Conservation (phyloP, 2,329 filamentous ascomycete species). For the Fusarium equiseti region DNA sequence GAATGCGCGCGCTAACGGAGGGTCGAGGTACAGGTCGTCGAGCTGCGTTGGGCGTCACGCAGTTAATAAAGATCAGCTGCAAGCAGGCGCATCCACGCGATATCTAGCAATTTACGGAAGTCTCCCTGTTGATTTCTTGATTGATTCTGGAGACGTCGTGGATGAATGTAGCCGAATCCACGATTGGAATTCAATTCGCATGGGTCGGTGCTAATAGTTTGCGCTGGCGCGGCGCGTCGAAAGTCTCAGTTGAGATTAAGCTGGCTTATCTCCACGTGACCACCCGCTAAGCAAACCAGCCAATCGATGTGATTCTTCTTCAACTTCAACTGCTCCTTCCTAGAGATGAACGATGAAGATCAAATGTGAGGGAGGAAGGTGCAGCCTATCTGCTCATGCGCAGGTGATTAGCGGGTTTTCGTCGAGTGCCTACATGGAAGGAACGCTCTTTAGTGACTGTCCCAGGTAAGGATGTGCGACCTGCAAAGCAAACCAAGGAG, state of each 20-base stretch:
- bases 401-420: background rate
- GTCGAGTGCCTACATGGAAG: background rate
- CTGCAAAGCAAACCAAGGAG: background rate
- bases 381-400: background rate
- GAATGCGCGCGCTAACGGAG: conserved; percentile 16
- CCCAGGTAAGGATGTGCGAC: background rate
- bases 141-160: conserved; percentile 17
- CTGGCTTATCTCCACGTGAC: conserved; percentile 38
- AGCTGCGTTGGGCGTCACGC: conserved; percentile 19
- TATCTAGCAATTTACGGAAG: background rate
- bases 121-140: conserved; percentile 5
- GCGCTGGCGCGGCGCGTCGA: conserved; percentile 40
- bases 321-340: conserved; percentile 32
- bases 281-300: background rate
- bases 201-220: conserved; percentile 31
- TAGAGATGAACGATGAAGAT: background rate
- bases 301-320: conserved; percentile 17
- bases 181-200: conserved; percentile 35
- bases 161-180: conserved; percentile 28
- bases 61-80: conserved; percentile 9
- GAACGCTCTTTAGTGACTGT: background rate
- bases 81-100: conserved; percentile 15
- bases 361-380: background rate
- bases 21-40: background rate
- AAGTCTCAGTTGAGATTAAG: conserved; percentile 21